phyloP scores from a whole-genome alignment of 441 rosid genomes.

The Metrosideros polymorpha region DNA sequence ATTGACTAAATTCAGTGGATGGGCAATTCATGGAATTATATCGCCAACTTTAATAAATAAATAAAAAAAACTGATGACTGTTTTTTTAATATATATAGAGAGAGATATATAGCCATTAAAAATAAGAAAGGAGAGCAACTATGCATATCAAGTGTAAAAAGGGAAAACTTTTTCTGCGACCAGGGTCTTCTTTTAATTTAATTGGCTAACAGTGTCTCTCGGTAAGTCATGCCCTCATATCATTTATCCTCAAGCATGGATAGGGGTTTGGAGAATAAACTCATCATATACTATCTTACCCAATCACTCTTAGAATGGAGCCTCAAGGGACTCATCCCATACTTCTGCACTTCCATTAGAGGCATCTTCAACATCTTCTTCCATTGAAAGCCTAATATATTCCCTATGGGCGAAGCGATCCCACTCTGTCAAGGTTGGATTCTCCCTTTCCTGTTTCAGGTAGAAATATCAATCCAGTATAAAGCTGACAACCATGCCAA shows the following conservation, averaged over 20 bases:
- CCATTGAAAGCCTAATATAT: constrained; percentile 57
- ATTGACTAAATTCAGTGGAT: background rate
- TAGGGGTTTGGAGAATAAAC: background rate
- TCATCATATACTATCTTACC: constrained; percentile 8
- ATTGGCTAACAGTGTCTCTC: background rate
- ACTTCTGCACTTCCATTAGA: constrained; percentile 63
- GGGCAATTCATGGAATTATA: background rate
- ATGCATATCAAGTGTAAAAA: background rate
- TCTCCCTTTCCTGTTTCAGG: constrained; percentile 31
- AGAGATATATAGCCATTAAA: background rate
- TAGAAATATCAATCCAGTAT: background rate
- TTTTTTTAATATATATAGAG: background rate
- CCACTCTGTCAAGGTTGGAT: constrained; percentile 55
- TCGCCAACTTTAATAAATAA: background rate
- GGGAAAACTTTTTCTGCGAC: background rate
- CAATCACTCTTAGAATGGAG: constrained; percentile 32
- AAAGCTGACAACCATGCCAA: background rate
- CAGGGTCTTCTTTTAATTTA: background rate
- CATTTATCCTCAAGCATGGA: background rate
- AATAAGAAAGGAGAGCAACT: background rate
- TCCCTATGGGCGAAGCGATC: constrained; percentile 48
- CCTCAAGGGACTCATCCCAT: constrained; percentile 63
- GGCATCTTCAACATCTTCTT: constrained; percentile 52
- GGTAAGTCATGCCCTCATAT: background rate
- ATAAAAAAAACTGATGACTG: background rate